These are phyloP conservation scores for Triangularia verruculosa DNA, from an alignment of 2,329 filamentous ascomycete species.

Conservation along the genomic window DNA sequence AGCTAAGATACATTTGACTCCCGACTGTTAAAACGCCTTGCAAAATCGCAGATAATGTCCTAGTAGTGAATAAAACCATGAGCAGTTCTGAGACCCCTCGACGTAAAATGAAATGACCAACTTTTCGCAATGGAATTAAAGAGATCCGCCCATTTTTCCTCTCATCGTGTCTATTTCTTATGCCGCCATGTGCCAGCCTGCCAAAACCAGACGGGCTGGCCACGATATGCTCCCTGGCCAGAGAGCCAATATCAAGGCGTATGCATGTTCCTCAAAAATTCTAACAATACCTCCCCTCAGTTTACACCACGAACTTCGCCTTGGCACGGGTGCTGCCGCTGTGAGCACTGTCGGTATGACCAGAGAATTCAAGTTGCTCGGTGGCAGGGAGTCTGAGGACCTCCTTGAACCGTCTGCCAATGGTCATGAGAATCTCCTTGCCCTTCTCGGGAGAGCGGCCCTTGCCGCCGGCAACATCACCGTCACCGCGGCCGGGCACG, in stretches of 20 bases:
- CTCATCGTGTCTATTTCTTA: not conserved
- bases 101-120: conserved; percentile 3
- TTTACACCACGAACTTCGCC: conserved; percentile 84
- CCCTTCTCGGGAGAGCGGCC: conserved; percentile 77
- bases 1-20: conserved; percentile 3
- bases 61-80: conserved; percentile 3
- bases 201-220: not conserved
- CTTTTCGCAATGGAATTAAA: conserved; percentile 1
- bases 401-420: conserved; percentile 84
- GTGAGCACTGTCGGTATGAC: conserved; percentile 91
- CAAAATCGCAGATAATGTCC: not conserved
- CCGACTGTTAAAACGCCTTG: conserved; percentile 8
- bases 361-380: conserved; percentile 89
- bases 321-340: conserved; percentile 92
- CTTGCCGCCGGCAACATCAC: conserved; percentile 71
- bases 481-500: conserved; percentile 71
- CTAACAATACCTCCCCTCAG: not conserved
- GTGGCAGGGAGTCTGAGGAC: conserved; percentile 73
- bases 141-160: conserved; percentile 2
- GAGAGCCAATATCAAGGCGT: not conserved
- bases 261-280: not conserved
- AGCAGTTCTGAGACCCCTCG: not conserved
- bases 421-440: conserved; percentile 76
- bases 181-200: not conserved
- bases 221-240: not conserved